Evolutionary conservation across 2,329 filamentous ascomycete genomes (phyloP).

Genomic region (Cladosporium sp.): DNA sequence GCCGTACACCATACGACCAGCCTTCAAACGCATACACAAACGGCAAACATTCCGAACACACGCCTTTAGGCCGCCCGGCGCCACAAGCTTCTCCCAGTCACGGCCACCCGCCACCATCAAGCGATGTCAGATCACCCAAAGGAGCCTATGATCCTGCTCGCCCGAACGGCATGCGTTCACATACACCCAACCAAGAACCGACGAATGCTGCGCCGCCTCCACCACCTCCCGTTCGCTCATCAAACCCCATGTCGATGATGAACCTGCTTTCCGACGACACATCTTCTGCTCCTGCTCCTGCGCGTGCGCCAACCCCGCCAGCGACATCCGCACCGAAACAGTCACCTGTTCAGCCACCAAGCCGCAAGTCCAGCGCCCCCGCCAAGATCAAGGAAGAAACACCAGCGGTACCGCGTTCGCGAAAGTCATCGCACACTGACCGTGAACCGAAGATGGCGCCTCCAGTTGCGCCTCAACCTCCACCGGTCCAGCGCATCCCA

Average conservation of each 20-base stretch:
- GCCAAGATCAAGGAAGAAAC: conserved; percentile 12
- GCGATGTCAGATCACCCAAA: conserved; percentile 34
- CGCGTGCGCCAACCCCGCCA: conserved; percentile 14
- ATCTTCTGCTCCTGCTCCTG: conserved; percentile 13
- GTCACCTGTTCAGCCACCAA: neutral
- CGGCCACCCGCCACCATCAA: conserved; percentile 26
- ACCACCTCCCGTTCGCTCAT: conserved; percentile 50
- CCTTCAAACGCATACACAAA: conserved; percentile 21
- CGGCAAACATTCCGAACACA: conserved; percentile 20
- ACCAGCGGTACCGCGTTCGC: neutral
- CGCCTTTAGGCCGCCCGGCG: conserved; percentile 18
- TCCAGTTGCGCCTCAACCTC: conserved; percentile 7
- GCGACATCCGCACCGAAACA: conserved; percentile 6
- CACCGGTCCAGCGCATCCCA: conserved; percentile 6
- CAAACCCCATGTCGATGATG: conserved; percentile 91
- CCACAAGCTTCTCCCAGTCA: conserved; percentile 18
- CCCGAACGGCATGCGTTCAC: conserved; percentile 26
- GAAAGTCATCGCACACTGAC: conserved; percentile 11
- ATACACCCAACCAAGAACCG: conserved; percentile 23
- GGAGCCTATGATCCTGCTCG: conserved; percentile 28
- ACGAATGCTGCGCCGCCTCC: conserved; percentile 26
- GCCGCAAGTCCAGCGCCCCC: conserved; percentile 10
- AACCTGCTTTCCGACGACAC: conserved; percentile 78
- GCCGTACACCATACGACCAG: conserved; percentile 19
- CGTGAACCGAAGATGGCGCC: conserved; percentile 11